These are phyloP conservation scores for Penicillium concentricum DNA, from an alignment of 2,329 filamentous ascomycete genomes.

Conservation along the genomic window DNA sequence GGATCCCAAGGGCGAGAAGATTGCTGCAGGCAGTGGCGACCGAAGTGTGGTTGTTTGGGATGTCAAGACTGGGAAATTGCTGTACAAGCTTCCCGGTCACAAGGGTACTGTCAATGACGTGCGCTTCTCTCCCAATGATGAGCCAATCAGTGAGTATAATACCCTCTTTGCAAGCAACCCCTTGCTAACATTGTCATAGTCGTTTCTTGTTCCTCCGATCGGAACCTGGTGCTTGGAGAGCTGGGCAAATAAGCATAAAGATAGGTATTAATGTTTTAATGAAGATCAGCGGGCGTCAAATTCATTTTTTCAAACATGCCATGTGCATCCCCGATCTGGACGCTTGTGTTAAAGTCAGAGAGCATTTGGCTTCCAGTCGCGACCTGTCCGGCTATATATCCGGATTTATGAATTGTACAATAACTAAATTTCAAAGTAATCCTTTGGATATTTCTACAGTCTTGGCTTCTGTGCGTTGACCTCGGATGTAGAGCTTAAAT, in stretches of 20 bases:
- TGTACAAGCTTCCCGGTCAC: slow-evolving; percentile 94
- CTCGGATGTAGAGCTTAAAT: neutral
- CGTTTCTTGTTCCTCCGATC: slow-evolving; percentile 85
- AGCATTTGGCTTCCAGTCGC: neutral
- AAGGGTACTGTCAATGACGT: slow-evolving; percentile 94
- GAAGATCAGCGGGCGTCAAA: slow-evolving; percentile 28
- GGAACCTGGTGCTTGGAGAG: slow-evolving; percentile 79
- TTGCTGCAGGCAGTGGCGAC: slow-evolving; percentile 86
- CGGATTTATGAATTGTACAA: slow-evolving; percentile 6
- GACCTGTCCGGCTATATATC: neutral
- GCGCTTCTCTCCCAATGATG: slow-evolving; percentile 79
- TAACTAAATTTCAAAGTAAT: neutral
- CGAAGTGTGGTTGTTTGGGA: slow-evolving; percentile 92
- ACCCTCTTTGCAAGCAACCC: neutral
- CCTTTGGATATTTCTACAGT: neutral
- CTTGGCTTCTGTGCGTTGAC: no score
- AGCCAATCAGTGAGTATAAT: slow-evolving; percentile 75
- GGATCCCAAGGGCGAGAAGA: slow-evolving; percentile 80
- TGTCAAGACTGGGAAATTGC: slow-evolving; percentile 77
- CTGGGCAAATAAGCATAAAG: slow-evolving; percentile 58
- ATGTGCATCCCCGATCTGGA: neutral
- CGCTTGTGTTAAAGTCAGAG: neutral
- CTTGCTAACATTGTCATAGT: slow-evolving; percentile 53
- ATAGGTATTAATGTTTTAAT: slow-evolving; percentile 19
- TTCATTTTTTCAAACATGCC: slow-evolving; percentile 14